Evolutionary conservation across 73 alveolate species (phyloP).

Genomic region (Tetrahymena borealis): DNA sequence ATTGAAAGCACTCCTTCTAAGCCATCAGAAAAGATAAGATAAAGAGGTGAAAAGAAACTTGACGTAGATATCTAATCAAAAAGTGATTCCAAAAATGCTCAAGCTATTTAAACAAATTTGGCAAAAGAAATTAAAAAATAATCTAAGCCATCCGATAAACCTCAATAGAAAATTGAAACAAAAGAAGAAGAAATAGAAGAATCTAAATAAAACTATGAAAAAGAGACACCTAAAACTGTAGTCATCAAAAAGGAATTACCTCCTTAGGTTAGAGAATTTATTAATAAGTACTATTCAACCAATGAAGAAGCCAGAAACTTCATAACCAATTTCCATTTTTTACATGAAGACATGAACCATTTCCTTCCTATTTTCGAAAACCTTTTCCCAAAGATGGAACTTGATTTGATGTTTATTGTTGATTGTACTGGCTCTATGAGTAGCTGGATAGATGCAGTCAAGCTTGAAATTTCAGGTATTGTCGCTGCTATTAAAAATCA

Average conservation of each 20-base stretch:
- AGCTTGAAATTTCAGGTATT: constrained; percentile 30
- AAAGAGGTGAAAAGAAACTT: neutral
- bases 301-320: neutral
- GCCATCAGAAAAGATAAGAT: too few relatives aligned
- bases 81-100: too few relatives aligned
- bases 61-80: too few relatives aligned
- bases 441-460: constrained; percentile 43
- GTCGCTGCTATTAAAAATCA: constrained; percentile 40
- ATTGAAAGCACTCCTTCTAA: too few relatives aligned
- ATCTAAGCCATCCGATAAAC: neutral
- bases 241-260: neutral
- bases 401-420: constrained; percentile 54
- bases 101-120: neutral
- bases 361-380: neutral
- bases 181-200: neutral
- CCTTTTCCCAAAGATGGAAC: constrained; percentile 2
- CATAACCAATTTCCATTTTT: neutral
- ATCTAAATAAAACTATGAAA: neutral
- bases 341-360: neutral
- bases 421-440: constrained; percentile 67
- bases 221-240: neutral
- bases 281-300: neutral
- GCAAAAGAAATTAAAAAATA: neutral
- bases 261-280: neutral
- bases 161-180: neutral